Percentiles rank a stretch among this genome's conserved stretches.
These are phyloP conservation scores for Sporobolomyces roseus DNA, from an alignment of 768 basidiomycete genomes.

Conservation along the genomic window DNA sequence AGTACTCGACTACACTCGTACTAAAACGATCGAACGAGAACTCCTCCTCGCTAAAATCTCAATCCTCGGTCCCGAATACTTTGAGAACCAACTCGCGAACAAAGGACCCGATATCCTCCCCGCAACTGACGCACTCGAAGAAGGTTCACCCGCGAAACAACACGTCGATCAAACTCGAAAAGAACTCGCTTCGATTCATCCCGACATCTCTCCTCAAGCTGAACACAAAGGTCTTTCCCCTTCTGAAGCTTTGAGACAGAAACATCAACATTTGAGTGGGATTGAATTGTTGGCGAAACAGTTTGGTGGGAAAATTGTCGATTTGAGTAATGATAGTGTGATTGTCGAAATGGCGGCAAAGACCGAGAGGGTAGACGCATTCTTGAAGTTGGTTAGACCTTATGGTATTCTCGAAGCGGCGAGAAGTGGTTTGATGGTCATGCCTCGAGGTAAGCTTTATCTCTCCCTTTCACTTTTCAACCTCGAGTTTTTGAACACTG, in stretches of 20 bases:
- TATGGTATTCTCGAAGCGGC: conserved; percentile 95
- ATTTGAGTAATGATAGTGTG: conserved; percentile 88
- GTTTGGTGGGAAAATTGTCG: conserved; percentile 88
- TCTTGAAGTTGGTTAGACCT: conserved; percentile 82
- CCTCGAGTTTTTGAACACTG: not conserved
- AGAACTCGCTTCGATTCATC: conserved; percentile 48
- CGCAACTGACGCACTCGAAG: conserved; percentile 38
- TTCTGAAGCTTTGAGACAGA: conserved; percentile 79
- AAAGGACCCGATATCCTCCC: conserved; percentile 54
- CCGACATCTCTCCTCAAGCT: conserved; percentile 46
- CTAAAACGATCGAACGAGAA: conserved; percentile 84
- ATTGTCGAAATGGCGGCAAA: conserved; percentile 95
- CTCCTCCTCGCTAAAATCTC: conserved; percentile 93
- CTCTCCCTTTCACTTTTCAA: not conserved
- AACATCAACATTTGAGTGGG: conserved; percentile 85
- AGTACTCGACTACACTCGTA: conserved; percentile 94
- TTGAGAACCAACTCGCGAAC: conserved; percentile 82
- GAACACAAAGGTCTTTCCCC: conserved; percentile 54
- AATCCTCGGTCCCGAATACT: conserved; percentile 93
- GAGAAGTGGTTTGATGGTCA: conserved; percentile 91
- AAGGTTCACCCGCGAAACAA: conserved; percentile 43
- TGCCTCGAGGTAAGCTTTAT: conserved; percentile 62
- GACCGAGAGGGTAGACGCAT: conserved; percentile 84
- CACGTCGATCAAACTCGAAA: conserved; percentile 40
- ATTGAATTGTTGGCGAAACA: conserved; percentile 77